Conservation (phyloP, 306 rosid species). For the Echinosophora koreensis region DNA sequence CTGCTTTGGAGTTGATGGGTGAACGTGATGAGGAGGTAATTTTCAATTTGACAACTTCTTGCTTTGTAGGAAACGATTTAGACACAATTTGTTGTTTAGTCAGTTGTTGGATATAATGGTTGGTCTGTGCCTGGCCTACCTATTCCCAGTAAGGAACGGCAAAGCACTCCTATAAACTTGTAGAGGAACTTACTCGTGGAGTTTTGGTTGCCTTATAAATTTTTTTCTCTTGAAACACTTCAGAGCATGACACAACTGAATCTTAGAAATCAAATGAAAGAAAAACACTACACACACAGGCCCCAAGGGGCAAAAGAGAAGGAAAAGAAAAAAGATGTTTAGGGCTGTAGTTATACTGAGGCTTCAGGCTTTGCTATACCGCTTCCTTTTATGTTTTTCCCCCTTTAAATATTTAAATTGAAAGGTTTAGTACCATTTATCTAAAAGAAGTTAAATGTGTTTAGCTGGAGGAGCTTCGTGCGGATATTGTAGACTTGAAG, state of each 20-base stretch:
- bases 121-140: conserved; percentile 33
- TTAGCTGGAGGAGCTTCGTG: conserved; percentile 99
- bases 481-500: conserved; percentile 96
- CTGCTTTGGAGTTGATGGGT: conserved; percentile 99
- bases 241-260: conserved; percentile 10
- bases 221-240: conserved; percentile 31
- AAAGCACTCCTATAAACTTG: conserved; percentile 1
- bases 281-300: conserved; percentile 36
- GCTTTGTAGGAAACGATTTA: conserved; percentile 2
- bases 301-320: conserved; percentile 2
- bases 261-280: conserved; percentile 41
- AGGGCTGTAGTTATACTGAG: conserved; percentile 10
- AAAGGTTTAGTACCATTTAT: conserved; percentile 37
- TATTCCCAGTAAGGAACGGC: conserved; percentile 10
- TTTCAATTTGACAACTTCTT: conserved; percentile 31
- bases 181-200: conserved; percentile 23
- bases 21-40: conserved; percentile 99
- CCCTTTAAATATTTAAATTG: conserved; percentile 1
- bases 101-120: background rate
- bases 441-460: conserved; percentile 51
- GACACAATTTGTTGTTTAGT: conserved; percentile 7
- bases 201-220: conserved; percentile 22
- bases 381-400: conserved; percentile 13
- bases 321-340: conserved; percentile 14
- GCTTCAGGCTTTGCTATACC: conserved; percentile 18